Evolutionary conservation across 495 filamentous ascomycete species (phyloP), one percentile per base, ranked within the genome.

Genomic region (Astrocystis sublimbata): DNA sequence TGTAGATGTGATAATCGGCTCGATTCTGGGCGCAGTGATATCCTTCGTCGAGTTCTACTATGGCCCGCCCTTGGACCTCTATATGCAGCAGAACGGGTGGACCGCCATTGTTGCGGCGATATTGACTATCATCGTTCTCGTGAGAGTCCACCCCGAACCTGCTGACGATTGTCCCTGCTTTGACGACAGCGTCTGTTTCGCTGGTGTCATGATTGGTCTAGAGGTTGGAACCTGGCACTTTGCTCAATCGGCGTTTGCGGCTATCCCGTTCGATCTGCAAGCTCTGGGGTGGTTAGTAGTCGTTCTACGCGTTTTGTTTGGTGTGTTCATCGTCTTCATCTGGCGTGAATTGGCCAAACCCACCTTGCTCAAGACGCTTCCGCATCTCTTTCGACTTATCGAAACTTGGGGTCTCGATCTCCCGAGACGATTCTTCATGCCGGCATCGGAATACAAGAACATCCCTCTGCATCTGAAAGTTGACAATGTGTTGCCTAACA

Each of bases 131-230:
- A 75, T 94, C 30, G 71, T 88, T 30, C 76, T 97, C 26, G 89
- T 98, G 33, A 86, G 94, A 47, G 85, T 97, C 19, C 93, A 98
- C 73, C 94, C 94, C 2, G 94, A 98, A 65, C 94, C 94, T 2
- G 94, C 92, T 0, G 94, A 98, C 73, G 89, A 96, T 71, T 98
- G 94, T 67, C 94, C 94, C 15, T 98, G 94, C 70, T 98, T 96
- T 71, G 94, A 98, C 72, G 94, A 98, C 76, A 93, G 90, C 65
- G 91, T 98, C 36, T 86, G 93, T 7, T 98, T 98, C 71, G 88
- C 92, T 21, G 94, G 90, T 6, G 93, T 97, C 30, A 82, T 91
- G 59, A 87, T 96, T 52, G 94, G 94, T 0, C 77, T 89, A 49
- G 86, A 93, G 65, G 69, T 88, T 43, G 92, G 89, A 3, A 87